Conservation (phyloP, 495 filamentous ascomycete species). For the Hypomontagnella monticulosa region DNA sequence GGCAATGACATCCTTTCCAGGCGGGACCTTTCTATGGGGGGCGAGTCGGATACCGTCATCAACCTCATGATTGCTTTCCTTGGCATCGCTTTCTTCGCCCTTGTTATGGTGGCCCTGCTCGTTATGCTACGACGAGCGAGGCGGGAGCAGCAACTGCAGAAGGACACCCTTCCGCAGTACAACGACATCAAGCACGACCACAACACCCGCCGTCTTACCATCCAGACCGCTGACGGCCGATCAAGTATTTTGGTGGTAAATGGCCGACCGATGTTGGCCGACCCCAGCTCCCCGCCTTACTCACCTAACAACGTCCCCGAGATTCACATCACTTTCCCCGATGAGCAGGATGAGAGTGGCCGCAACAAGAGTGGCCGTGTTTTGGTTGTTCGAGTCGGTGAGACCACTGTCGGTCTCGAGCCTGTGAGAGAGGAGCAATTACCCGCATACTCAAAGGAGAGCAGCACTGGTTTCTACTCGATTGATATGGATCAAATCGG, state of each 20-base stretch:
- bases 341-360: conserved; percentile 90
- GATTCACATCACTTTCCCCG: conserved; percentile 98
- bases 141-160: conserved; percentile 58
- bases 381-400: conserved; percentile 92
- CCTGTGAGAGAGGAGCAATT: conserved; percentile 82
- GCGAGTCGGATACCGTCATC: conserved; percentile 61
- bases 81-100: conserved; percentile 73
- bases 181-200: conserved; percentile 59
- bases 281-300: conserved; percentile 76
- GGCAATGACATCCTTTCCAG: conserved; percentile 49
- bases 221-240: conserved; percentile 71
- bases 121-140: conserved; percentile 72
- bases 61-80: conserved; percentile 83
- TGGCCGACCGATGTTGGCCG: conserved; percentile 74
- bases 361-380: conserved; percentile 85
- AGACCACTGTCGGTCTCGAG: conserved; percentile 85
- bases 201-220: conserved; percentile 59
- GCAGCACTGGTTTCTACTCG: conserved; percentile 81
- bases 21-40: conserved; percentile 53
- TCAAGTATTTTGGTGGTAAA: conserved; percentile 78
- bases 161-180: conserved; percentile 67
- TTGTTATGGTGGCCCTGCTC: conserved; percentile 72
- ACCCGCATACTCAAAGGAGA: conserved; percentile 85
- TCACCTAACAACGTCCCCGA: conserved; percentile 86
- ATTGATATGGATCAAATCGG: conserved; percentile 95